Percentiles rank a stretch among this genome's conserved stretches.
Conservation (phyloP, 768 basidiomycete genomes). For the Russula griseocarnosa region DNA sequence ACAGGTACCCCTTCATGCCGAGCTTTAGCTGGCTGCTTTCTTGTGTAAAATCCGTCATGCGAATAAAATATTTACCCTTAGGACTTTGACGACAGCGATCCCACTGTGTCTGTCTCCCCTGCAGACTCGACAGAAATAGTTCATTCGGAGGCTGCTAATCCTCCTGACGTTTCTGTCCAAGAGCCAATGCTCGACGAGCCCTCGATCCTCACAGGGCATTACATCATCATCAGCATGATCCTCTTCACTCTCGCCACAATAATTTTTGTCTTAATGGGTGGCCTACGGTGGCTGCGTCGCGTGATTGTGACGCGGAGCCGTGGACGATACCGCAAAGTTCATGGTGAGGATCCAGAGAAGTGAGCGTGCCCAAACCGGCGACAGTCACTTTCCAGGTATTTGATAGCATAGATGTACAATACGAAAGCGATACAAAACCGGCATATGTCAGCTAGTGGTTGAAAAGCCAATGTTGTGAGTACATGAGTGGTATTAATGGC, state of each 20-base stretch:
- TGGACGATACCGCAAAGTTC: constrained; percentile 23
- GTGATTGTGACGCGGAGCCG: constrained; percentile 13
- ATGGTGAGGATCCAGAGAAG: constrained; percentile 18
- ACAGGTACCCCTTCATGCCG: constrained; percentile 90
- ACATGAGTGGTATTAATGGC: neutral
- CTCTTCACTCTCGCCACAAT: constrained; percentile 28
- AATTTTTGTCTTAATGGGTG: constrained; percentile 24
- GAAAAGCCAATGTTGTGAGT: neutral
- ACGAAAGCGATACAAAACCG: constrained; percentile 1
- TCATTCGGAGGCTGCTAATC: constrained; percentile 7
- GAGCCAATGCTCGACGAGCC: constrained; percentile 25
- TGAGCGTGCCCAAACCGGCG: neutral
- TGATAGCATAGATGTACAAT: constrained; percentile 1
- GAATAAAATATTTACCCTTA: constrained; percentile 32
- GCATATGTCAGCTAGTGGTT: neutral
- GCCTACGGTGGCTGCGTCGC: constrained; percentile 22
- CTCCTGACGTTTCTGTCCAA: neutral
- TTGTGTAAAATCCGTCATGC: constrained; percentile 30
- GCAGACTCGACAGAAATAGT: constrained; percentile 2
- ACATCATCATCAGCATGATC: constrained; percentile 35
- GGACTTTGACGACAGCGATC: constrained; percentile 28
- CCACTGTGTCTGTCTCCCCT: neutral
- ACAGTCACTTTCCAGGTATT: neutral
- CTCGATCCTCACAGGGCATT: constrained; percentile 27
- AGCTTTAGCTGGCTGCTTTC: constrained; percentile 62